Evolutionary conservation across 768 basidiomycete species (phyloP).

Genomic region (Tremella mesenterica): DNA sequence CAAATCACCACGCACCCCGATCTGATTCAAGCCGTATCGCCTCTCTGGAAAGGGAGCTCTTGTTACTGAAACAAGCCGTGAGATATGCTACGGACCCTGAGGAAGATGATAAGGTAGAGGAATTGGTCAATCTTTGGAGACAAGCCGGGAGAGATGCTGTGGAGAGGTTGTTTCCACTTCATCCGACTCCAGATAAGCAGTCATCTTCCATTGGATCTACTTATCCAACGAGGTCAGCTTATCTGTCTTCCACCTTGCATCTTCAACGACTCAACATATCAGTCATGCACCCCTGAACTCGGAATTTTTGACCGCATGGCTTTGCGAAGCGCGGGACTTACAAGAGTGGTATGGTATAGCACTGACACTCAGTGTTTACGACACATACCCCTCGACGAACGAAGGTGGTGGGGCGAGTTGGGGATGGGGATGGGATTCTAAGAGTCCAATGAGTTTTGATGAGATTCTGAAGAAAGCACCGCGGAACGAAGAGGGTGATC

Average conservation of each 20-base stretch:
- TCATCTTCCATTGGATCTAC: too few relatives aligned
- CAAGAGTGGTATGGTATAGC: background rate
- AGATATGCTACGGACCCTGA: conserved; percentile 18
- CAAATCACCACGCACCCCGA: background rate
- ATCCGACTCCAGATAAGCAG: conserved; percentile 16
- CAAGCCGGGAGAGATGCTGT: conserved; percentile 34
- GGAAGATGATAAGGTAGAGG: conserved; percentile 26
- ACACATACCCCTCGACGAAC: background rate
- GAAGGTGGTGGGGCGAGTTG: too few relatives aligned
- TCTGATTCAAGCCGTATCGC: conserved; percentile 5
- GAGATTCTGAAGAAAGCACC: conserved; percentile 8
- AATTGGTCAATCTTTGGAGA: conserved; percentile 27
- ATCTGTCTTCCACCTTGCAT: too few relatives aligned
- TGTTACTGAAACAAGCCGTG: conserved; percentile 26
- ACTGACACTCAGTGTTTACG: background rate
- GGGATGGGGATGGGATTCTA: background rate
- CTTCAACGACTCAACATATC: too few relatives aligned
- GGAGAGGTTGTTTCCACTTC: conserved; percentile 26
- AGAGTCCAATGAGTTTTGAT: background rate
- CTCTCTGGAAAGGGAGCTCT: conserved; percentile 17
- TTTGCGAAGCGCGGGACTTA: too few relatives aligned
- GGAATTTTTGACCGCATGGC: too few relatives aligned
- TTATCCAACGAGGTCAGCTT: too few relatives aligned
- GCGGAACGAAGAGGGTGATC: conserved; percentile 23
- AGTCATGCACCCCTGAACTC: too few relatives aligned